Percentiles rank a stretch among this genome's conserved stretches.
phyloP scores from a whole-genome alignment of 2,329 filamentous ascomycete genomes.

The Elsinoe fawcettii region DNA sequence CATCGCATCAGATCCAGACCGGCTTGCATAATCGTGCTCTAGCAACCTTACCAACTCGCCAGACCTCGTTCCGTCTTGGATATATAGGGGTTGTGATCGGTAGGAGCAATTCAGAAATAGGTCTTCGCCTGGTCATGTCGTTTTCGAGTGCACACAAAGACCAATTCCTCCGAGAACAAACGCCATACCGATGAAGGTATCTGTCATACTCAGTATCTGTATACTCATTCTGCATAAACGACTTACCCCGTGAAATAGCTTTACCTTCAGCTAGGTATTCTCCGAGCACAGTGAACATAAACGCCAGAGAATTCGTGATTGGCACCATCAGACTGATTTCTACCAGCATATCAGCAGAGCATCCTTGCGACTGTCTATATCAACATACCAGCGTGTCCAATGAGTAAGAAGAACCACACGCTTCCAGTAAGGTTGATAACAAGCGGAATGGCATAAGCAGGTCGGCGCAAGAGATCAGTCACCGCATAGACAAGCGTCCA shows the following conservation, averaged over 20 bases:
- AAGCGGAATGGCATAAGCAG: slow-evolving; percentile 75
- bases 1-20: too few species aligned
- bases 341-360: slow-evolving; percentile 29
- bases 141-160: slow-evolving; percentile 63
- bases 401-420: slow-evolving; percentile 92
- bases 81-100: too few species aligned
- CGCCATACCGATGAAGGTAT: slow-evolving; percentile 75
- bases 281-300: slow-evolving; percentile 89
- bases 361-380: neutral
- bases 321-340: slow-evolving; percentile 90
- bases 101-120: too few species aligned
- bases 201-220: slow-evolving; percentile 36
- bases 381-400: slow-evolving; percentile 77
- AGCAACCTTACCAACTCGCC: too few species aligned
- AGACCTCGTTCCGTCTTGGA: too few species aligned
- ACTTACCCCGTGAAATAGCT: slow-evolving; percentile 70
- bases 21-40: too few species aligned
- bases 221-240: neutral
- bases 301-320: slow-evolving; percentile 88
- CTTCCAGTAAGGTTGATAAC: slow-evolving; percentile 85
- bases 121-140: too few species aligned
- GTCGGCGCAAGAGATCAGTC: slow-evolving; percentile 68
- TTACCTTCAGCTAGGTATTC: slow-evolving; percentile 95
- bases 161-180: slow-evolving; percentile 74
- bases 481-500: slow-evolving; percentile 65